These are phyloP conservation scores for Mastigamoeba balamuthi DNA, from an alignment of 78 protist genomes.

Conservation along the genomic window DNA sequence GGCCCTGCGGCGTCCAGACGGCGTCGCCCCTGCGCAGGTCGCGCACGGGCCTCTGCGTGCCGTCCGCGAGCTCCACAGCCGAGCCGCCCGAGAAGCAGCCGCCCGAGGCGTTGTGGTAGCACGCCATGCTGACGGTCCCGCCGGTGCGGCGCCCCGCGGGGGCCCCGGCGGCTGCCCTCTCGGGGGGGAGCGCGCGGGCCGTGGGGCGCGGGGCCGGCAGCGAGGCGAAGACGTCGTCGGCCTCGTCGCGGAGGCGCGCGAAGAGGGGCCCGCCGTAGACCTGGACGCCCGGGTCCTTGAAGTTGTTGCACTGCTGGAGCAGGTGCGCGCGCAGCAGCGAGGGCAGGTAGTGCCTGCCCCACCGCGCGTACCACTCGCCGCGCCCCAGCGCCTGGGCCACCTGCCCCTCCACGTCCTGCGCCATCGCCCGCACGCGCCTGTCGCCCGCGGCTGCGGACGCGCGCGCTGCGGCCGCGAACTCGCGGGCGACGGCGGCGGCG, in stretches of 20 bases:
- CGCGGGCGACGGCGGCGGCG: too few relatives aligned
- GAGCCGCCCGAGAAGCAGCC: too few relatives aligned
- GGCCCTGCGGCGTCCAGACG: background rate
- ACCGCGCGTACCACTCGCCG: conserved; percentile 7
- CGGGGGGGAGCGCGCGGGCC: background rate
- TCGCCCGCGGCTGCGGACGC: too few relatives aligned
- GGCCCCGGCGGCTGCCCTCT: too few relatives aligned
- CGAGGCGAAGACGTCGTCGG: conserved; percentile 28
- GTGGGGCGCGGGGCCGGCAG: conserved; percentile 52
- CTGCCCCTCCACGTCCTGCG: conserved; percentile 36
- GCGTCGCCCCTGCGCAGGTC: background rate
- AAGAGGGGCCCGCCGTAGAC: conserved; percentile 44
- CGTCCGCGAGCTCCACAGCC: too few relatives aligned
- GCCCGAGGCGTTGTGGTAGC: too few relatives aligned
- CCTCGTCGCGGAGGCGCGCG: conserved; percentile 15
- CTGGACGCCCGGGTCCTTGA: conserved; percentile 71
- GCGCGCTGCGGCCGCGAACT: too few relatives aligned
- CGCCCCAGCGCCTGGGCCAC: conserved; percentile 14
- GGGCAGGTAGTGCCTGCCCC: conserved; percentile 65
- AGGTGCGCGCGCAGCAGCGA: conserved; percentile 38
- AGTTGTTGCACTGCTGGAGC: conserved; percentile 58
- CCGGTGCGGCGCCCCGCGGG: too few relatives aligned
- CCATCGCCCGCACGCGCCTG: too few relatives aligned
- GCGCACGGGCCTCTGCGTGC: too few relatives aligned
- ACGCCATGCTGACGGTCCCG: too few relatives aligned